phyloP scores from a whole-genome alignment of 2,329 filamentous ascomycete species.

The Apiospora phragmitis region DNA sequence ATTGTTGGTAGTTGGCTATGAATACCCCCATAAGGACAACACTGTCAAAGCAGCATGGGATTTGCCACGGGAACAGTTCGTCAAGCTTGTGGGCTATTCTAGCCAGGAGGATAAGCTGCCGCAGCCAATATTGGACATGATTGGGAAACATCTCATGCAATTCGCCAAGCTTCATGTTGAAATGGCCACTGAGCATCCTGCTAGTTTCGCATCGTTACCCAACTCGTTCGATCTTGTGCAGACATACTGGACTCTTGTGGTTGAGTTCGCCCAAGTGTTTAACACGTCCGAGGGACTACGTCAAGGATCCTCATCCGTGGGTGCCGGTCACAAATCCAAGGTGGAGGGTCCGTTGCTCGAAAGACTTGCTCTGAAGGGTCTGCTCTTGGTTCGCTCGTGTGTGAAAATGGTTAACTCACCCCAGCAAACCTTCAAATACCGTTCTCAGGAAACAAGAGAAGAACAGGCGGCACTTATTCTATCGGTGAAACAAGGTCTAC shows the following conservation, averaged over 20 bases:
- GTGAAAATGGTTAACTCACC: constrained; percentile 83
- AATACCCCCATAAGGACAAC: constrained; percentile 76
- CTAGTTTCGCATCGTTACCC: constrained; percentile 80
- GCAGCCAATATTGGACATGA: constrained; percentile 54
- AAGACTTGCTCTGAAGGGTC: constrained; percentile 77
- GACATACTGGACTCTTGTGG: constrained; percentile 83
- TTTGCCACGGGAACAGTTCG: constrained; percentile 74
- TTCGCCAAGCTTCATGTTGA: constrained; percentile 89
- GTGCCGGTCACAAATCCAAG: constrained; percentile 45
- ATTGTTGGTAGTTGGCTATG: constrained; percentile 78
- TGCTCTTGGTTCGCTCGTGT: constrained; percentile 80
- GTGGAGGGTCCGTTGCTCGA: constrained; percentile 68
- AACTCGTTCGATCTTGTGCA: constrained; percentile 75
- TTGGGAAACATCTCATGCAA: constrained; percentile 88
- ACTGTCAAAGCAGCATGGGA: constrained; percentile 81
- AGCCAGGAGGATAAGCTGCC: constrained; percentile 56
- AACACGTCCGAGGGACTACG: constrained; percentile 60
- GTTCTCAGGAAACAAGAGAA: constrained; percentile 70
- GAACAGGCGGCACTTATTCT: constrained; percentile 72
- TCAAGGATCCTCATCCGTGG: constrained; percentile 34
- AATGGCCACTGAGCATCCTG: constrained; percentile 77
- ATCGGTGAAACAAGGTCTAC: constrained; percentile 70
- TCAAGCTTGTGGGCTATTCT: constrained; percentile 69
- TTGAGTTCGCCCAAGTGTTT: constrained; percentile 74
- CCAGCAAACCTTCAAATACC: constrained; percentile 80